Percentiles rank a stretch among this genome's conserved stretches.
Evolutionary conservation across 495 filamentous ascomycete genomes (phyloP).

Genomic region (Articulospora tetracladia): DNA sequence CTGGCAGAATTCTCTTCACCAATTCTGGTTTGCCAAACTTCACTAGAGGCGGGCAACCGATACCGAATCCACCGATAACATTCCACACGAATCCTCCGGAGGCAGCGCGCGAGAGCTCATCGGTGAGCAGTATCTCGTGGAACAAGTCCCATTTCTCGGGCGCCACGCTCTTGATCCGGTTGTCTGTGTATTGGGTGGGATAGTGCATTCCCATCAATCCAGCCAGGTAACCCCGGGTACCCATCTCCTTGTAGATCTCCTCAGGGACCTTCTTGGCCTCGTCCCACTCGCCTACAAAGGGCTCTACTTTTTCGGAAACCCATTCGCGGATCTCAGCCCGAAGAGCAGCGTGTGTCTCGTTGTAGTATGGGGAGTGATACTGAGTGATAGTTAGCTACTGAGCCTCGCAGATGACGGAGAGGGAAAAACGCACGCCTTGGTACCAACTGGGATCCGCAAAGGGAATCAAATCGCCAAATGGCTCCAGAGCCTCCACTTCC

Average conservation of each 20-base stretch:
- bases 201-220: constrained; percentile 83
- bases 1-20: constrained; percentile 76
- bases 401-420: background rate
- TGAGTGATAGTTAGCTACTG: constrained; percentile 34
- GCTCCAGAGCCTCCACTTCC: constrained; percentile 69
- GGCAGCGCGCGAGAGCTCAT: constrained; percentile 83
- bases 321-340: constrained; percentile 87
- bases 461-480: constrained; percentile 81
- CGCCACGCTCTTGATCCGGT: constrained; percentile 69
- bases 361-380: constrained; percentile 96
- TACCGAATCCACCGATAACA: constrained; percentile 85
- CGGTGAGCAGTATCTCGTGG: constrained; percentile 92
- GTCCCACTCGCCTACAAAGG: constrained; percentile 93
- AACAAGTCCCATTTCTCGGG: constrained; percentile 95
- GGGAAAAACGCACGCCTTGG: constrained; percentile 68
- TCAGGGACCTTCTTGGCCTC: constrained; percentile 74
- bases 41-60: constrained; percentile 85
- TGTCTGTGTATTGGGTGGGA: constrained; percentile 65
- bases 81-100: constrained; percentile 99
- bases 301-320: constrained; percentile 88
- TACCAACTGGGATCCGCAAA: constrained; percentile 95
- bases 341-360: constrained; percentile 85
- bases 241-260: constrained; percentile 92
- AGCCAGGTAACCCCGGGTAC: constrained; percentile 85
- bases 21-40: constrained; percentile 89